Evolutionary conservation across 2,329 filamentous ascomycete species (phyloP).

Genomic region (Aspergillus sp.): DNA sequence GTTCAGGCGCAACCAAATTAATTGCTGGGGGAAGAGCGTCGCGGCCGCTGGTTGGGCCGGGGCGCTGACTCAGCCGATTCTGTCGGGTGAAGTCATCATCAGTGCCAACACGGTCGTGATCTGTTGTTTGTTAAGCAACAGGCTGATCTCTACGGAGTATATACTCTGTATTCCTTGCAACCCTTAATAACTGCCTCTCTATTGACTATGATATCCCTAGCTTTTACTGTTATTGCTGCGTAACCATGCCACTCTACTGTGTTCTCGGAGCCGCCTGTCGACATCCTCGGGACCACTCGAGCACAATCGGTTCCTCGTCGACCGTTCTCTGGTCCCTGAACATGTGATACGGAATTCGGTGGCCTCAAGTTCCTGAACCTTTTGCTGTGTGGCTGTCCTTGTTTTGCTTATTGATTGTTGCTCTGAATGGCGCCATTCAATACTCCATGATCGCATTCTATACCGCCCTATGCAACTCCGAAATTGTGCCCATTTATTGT

Average conservation of each 20-base stretch:
- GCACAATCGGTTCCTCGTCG: not conserved
- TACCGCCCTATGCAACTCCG: not conserved
- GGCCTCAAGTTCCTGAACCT: not conserved
- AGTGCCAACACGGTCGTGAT: not conserved
- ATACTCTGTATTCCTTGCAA: not conserved
- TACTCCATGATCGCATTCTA: not conserved
- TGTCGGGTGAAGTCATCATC: slow-evolving; percentile 38
- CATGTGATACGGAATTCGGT: not conserved
- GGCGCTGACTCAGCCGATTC: slow-evolving; percentile 28
- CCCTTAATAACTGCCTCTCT: not conserved
- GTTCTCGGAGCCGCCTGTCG: not conserved
- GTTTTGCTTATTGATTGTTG: not conserved
- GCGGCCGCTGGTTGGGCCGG: slow-evolving; percentile 17
- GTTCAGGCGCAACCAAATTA: slow-evolving; percentile 7
- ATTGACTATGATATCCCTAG: not conserved
- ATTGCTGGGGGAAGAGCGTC: slow-evolving; percentile 13
- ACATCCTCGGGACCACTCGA: not conserved
- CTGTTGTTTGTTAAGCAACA: not conserved
- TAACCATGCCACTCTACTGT: not conserved
- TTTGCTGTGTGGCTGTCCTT: not conserved
- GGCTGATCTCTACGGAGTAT: not conserved
- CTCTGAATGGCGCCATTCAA: not conserved
- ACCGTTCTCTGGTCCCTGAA: not conserved
- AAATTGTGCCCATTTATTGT: not conserved
- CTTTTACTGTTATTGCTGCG: not conserved